Evolutionary conservation across 2,329 filamentous ascomycete species (phyloP).

Genomic region (Arthroderma uncinatum): DNA sequence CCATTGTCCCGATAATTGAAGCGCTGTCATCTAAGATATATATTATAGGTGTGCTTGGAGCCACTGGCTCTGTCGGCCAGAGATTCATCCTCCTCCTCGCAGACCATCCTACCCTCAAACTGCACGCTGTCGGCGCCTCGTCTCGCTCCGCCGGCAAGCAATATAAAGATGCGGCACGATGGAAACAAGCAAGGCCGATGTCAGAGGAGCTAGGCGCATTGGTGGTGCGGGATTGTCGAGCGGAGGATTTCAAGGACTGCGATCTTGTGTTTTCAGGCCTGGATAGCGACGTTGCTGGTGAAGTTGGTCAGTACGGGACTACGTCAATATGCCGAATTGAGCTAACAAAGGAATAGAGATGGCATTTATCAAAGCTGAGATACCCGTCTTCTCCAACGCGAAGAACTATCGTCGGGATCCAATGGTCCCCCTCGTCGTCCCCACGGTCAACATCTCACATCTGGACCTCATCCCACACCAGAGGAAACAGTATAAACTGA

Average conservation of each 20-base stretch:
- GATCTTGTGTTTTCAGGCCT: no score
- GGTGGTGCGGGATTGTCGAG: constrained; percentile 70
- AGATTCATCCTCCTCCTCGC: no score
- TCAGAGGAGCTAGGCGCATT: constrained; percentile 63
- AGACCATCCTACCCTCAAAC: constrained; percentile 78
- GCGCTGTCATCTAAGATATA: no score
- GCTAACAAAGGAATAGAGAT: constrained; percentile 58
- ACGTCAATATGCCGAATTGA: background rate
- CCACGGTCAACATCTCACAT: constrained; percentile 84
- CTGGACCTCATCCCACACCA: constrained; percentile 82
- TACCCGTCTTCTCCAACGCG: constrained; percentile 92
- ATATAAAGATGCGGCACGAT: constrained; percentile 63
- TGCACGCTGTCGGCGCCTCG: constrained; percentile 85
- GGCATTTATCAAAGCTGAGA: constrained; percentile 77
- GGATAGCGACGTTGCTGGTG: constrained; percentile 85
- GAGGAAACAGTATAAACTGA: constrained; percentile 56
- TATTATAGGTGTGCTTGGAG: constrained; percentile 61
- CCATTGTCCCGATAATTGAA: no score
- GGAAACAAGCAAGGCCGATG: no score
- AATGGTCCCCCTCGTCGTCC: no score
- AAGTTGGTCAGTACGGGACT: constrained; percentile 74
- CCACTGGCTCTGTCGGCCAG: no score
- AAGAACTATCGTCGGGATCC: constrained; percentile 91
- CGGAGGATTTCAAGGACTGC: constrained; percentile 75
- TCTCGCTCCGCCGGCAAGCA: constrained; percentile 99